Percentiles rank a stretch among this genome's conserved stretches.
phyloP scores from a whole-genome alignment of 345 rosid species.

The Cardamine resedifolia region DNA sequence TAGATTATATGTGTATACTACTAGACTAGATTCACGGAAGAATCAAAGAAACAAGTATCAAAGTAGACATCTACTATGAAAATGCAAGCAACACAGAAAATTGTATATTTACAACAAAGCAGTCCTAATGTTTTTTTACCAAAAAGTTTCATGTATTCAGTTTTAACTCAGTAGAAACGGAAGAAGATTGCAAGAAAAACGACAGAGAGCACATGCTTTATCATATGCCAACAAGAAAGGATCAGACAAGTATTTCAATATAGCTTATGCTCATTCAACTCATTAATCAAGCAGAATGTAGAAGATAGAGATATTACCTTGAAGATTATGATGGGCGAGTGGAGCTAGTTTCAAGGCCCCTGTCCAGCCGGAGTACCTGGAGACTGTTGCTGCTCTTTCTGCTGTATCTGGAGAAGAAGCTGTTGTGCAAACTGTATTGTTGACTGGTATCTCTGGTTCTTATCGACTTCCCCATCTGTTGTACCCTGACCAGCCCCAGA shows the following conservation, averaged over 20 bases:
- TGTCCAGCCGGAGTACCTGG: conserved; percentile 48
- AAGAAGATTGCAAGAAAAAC: background rate
- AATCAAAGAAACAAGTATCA: background rate
- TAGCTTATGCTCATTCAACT: conserved; percentile 13
- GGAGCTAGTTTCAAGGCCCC: conserved; percentile 40
- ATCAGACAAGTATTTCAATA: background rate
- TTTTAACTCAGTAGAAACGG: conserved; percentile 7
- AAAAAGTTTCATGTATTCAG: background rate
- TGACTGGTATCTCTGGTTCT: conserved; percentile 87
- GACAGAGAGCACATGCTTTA: background rate
- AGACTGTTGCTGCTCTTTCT: conserved; percentile 55
- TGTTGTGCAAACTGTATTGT: conserved; percentile 90
- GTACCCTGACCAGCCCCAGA: conserved; percentile 54
- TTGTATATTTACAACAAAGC: background rate
- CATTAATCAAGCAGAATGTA: background rate
- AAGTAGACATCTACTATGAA: background rate
- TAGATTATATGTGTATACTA: background rate
- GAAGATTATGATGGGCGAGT: background rate
- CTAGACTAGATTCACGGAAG: background rate
- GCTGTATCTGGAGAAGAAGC: conserved; percentile 88
- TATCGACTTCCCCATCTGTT: conserved; percentile 69
- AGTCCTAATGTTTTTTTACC: background rate
- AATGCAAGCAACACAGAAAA: background rate
- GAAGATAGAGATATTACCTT: conserved; percentile 27
- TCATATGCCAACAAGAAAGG: conserved; percentile 1